Evolutionary conservation across 2,329 filamentous ascomycete genomes (phyloP).

Genomic region (Tolypocladium ovalisporum): DNA sequence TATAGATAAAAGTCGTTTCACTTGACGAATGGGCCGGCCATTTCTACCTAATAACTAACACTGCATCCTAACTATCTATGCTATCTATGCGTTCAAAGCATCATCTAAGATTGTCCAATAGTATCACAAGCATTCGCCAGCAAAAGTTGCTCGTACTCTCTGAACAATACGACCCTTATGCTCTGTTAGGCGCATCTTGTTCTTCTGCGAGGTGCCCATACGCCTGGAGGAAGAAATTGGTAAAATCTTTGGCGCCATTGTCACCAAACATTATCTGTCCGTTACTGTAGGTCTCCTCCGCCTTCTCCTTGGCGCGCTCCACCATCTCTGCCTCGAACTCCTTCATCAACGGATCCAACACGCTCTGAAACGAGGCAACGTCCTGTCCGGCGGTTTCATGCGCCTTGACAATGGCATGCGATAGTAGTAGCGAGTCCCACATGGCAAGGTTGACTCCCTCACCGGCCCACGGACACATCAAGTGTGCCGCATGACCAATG

Average conservation of each 20-base stretch:
- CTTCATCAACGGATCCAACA: constrained; percentile 6
- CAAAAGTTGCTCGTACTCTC: too few relatives aligned
- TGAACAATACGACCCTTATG: too few relatives aligned
- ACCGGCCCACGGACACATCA: constrained; percentile 39
- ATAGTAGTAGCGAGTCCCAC: constrained; percentile 35
- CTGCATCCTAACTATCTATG: too few relatives aligned
- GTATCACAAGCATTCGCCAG: too few relatives aligned
- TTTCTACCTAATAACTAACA: too few relatives aligned
- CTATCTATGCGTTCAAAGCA: too few relatives aligned
- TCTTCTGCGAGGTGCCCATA: not conserved
- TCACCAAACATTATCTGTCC: constrained; percentile 1
- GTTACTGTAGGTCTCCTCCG: constrained; percentile 6
- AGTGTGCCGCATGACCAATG: constrained; percentile 43
- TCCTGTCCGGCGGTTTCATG: not conserved
- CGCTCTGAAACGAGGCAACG: constrained; percentile 5
- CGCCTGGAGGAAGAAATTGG: not conserved
- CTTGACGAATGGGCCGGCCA: too few relatives aligned
- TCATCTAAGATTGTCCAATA: too few relatives aligned
- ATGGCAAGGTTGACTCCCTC: constrained; percentile 44
- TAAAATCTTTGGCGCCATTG: constrained; percentile 3
- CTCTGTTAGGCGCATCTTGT: not conserved
- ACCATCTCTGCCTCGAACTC: constrained; percentile 1
- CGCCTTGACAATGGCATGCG: constrained; percentile 13
- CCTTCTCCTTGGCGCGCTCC: constrained; percentile 1
- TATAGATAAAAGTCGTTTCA: too few relatives aligned